phyloP scores from a whole-genome alignment of 2,329 filamentous ascomycete genomes.

The Aspergillus melleus region DNA sequence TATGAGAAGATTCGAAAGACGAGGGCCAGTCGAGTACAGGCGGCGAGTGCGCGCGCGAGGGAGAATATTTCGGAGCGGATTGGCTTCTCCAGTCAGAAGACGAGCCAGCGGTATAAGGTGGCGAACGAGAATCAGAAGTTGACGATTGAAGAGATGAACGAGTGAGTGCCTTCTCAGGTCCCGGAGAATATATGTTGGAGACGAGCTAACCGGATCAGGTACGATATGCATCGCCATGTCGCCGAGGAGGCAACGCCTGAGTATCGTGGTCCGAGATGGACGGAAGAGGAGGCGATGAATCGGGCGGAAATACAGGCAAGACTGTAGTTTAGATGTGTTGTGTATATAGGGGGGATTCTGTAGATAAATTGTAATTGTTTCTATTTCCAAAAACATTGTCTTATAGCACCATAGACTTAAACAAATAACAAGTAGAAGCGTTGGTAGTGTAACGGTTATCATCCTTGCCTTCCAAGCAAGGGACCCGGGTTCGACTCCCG shows the following conservation, averaged over 20 bases:
- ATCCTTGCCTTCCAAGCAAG: neutral
- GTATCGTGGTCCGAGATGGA: neutral
- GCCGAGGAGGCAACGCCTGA: neutral
- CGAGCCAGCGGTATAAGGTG: constrained; percentile 8
- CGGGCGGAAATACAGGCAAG: neutral
- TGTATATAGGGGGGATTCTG: neutral
- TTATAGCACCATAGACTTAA: too few species aligned
- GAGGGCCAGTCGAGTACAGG: constrained; percentile 29
- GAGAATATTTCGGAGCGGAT: constrained; percentile 28
- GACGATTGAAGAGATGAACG: constrained; percentile 33
- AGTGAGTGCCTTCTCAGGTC: constrained; percentile 13
- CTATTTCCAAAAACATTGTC: too few species aligned
- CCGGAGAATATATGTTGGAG: neutral
- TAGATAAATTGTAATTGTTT: neutral
- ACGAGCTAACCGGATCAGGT: neutral
- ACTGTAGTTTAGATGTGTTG: neutral
- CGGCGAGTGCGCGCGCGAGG: constrained; percentile 24
- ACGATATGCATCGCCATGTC: neutral
- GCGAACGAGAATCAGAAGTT: constrained; percentile 26
- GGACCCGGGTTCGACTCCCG: neutral
- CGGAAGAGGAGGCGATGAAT: neutral
- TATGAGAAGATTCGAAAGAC: constrained; percentile 28
- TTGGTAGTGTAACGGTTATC: neutral
- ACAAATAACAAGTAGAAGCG: neutral
- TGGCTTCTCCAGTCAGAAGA: constrained; percentile 12